phyloP scores from a whole-genome alignment of 129 eudicot genomes.

The Kitagawia praeruptora region DNA sequence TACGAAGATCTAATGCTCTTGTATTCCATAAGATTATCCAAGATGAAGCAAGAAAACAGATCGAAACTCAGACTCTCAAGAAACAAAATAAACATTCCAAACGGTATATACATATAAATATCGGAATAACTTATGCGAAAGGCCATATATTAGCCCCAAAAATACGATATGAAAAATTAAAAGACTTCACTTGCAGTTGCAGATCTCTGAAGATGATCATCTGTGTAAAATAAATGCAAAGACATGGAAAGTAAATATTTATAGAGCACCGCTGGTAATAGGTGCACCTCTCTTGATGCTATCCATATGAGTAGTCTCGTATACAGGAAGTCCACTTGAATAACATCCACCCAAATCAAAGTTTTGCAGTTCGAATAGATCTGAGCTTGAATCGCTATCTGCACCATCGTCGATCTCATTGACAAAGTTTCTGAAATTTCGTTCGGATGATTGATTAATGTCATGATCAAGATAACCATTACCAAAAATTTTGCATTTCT shows the following conservation, averaged over 20 bases:
- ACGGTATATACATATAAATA: conserved; percentile 14
- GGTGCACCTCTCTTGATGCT: conserved; percentile 63
- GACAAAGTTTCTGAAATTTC: conserved; percentile 30
- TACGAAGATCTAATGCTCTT: neutral
- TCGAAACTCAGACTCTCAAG: neutral
- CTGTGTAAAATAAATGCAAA: neutral
- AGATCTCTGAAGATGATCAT: neutral
- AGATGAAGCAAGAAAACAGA: neutral
- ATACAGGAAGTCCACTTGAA: conserved; percentile 77
- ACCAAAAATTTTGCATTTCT: conserved; percentile 22
- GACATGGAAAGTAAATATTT: neutral
- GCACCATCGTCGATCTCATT: conserved; percentile 51
- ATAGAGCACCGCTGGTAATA: conserved; percentile 26
- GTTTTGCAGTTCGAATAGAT: conserved; percentile 73
- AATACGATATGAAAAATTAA: neutral
- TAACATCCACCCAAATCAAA: conserved; percentile 57
- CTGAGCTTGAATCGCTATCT: conserved; percentile 96
- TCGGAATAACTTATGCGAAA: conserved; percentile 6
- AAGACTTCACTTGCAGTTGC: neutral
- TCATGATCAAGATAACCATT: conserved; percentile 23
- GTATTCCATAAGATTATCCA: neutral
- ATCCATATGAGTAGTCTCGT: conserved; percentile 72
- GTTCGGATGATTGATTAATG: conserved; percentile 19
- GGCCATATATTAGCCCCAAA: neutral
- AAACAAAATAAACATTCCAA: conserved; percentile 16